Evolutionary conservation across 768 basidiomycete genomes (phyloP).

Genomic region (Lentinula sp.): DNA sequence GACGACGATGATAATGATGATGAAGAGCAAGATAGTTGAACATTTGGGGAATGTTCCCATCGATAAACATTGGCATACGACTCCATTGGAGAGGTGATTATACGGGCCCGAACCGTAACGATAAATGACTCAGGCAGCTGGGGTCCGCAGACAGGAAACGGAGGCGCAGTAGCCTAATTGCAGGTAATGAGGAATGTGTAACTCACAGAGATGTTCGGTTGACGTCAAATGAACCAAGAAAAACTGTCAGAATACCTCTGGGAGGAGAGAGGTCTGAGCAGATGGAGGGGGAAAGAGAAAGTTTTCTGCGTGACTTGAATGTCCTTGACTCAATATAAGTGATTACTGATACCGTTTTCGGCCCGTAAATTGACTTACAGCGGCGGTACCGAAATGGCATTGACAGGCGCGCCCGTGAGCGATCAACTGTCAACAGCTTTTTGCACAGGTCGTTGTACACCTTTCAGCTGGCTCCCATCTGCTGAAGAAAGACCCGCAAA

Average conservation of each 20-base stretch:
- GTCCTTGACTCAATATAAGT: not conserved
- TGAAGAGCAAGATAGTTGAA: not conserved
- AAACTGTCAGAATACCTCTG: not conserved
- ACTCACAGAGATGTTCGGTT: constrained; percentile 3
- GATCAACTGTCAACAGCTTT: not conserved
- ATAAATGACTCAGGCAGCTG: not conserved
- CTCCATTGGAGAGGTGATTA: constrained; percentile 2
- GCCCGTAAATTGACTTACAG: not conserved
- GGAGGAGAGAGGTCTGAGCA: not conserved
- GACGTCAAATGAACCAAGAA: not conserved
- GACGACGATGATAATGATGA: not conserved
- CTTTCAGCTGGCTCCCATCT: too few relatives aligned
- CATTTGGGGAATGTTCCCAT: constrained; percentile 3
- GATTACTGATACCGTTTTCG: not conserved
- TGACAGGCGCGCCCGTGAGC: too few relatives aligned
- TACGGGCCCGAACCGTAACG: not conserved
- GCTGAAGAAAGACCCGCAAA: too few relatives aligned
- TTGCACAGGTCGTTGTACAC: not conserved
- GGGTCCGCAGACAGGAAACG: not conserved
- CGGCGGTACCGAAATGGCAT: not conserved
- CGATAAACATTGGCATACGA: not conserved
- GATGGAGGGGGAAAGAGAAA: not conserved
- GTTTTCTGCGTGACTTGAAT: not conserved
- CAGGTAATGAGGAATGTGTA: not conserved
- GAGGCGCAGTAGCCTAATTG: not conserved